Base-by-base conservation (phyloP, 805 yeast genomes). In the Yarrowia hollandica region DNA sequence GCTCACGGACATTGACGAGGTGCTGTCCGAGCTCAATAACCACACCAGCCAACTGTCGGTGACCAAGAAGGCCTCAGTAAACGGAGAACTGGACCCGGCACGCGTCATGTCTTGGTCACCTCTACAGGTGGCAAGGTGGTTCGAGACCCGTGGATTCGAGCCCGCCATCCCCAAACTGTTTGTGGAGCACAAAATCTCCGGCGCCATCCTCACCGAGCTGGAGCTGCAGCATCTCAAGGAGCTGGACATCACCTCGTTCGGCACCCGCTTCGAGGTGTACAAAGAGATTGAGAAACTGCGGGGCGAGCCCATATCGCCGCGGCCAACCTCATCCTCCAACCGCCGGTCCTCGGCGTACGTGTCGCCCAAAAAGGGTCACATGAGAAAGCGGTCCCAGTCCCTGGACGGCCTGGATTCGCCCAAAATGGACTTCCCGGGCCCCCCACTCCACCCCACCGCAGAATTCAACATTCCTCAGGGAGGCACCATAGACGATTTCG, bases 211-310 rank as follows among this genome's bases (percentile, higher is more conserved):
- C 42, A 76, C 94, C 57, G 95, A 91, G 71, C 77, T 94, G 62
- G 97, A 92, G 67, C 77, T 92, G 62, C 80, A 89, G 1, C 88
- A 88, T 67, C 78, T 94, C 67, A 94, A 92, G 70, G 99, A 94
- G 71, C 76, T 94, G 60, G 99, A 91, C 60, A 92, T 94, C 56
- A 79, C 82, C 50, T 88, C 96, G 4, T 94, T 94, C 74, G 99
- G 99, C 23, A 91, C 97, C 0, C 80, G 99, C 63, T 94, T 90
- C 72, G 97, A 91, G 70, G 82, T 94, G 46, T 85, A 83, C 72
- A 90, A 90, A 68, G 96, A 89, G 69, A 92, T 94, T 66, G 96
- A 89, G 69, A 80, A 83, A 33, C 67, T 69, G 12, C 77, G 58
- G 2, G 38, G 50, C 22, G 37, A 50, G 9, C 30, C 30, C 18